Evolutionary conservation across 306 rosid species (phyloP), one percentile per base, ranked within the genome.

Genomic region (Cucumis cinereus): DNA sequence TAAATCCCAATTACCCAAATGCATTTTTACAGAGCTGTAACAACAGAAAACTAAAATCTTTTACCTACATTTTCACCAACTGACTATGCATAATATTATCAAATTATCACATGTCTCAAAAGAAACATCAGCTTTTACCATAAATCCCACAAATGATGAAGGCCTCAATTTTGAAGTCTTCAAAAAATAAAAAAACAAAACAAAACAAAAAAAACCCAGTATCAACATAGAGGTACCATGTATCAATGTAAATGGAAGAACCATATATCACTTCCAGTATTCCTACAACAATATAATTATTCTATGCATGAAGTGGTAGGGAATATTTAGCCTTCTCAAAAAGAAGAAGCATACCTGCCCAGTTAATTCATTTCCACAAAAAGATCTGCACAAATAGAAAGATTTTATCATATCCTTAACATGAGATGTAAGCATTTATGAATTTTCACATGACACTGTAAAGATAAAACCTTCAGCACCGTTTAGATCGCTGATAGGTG

Each of bases 341-440:
- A 78, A 81, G 81, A 86, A 73, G 49, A 73, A 4, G 78, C 57
- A 35, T 85, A 94, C 99, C 95, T 90, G 96, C 28, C 91, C 96
- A 41, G 80, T 80, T 78, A 89, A 81, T 75, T 91, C 99, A 53
- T 78, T 90, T 77, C 95, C 96, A 79, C 82, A 59, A 20, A 92
- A 87, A 80, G 63, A 84, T 85, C 99, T 94, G 89, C 73, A 87
- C 23, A 67, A 77, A 83, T 54, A 77, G 40, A 80, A 75, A 10
- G 62, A 75, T 87, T 67, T 88, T 80, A 81, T 76, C 76, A 17
- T 24, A 24, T 8, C 23, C 58, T 45, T 45, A 43, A 23, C 16
- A 45, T 12, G 16, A 61, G 47, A 2, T 66, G 54, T 40, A 67
- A 33, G 17, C n/a, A 49, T 26, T 49, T 26, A 26, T 16, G 20